Conservation (phyloP, 805 yeast genomes). For the Blastobotrys peoriensis region DNA sequence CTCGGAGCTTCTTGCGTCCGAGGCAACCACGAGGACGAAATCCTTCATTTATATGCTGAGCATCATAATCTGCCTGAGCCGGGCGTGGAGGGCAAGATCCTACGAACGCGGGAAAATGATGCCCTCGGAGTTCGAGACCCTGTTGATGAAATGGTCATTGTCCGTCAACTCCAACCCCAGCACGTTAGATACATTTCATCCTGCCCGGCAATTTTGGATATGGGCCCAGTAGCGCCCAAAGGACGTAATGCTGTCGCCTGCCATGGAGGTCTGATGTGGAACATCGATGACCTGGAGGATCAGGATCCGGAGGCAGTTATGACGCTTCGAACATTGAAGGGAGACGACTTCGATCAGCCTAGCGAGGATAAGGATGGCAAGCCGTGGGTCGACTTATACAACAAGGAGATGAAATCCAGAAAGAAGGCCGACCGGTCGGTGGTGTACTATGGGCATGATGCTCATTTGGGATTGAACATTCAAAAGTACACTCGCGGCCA, state of each 20-base stretch:
- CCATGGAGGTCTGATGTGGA: constrained; percentile 80
- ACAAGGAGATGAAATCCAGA: constrained; percentile 34
- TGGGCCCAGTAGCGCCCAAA: constrained; percentile 49
- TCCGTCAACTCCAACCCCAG: constrained; percentile 48
- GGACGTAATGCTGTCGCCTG: constrained; percentile 51
- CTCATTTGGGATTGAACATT: constrained; percentile 64
- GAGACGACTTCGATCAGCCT: constrained; percentile 55
- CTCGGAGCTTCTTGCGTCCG: constrained; percentile 64
- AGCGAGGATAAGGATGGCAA: constrained; percentile 42
- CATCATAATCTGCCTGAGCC: constrained; percentile 43
- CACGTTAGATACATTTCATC: constrained; percentile 56
- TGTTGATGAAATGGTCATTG: constrained; percentile 31
- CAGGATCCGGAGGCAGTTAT: constrained; percentile 60
- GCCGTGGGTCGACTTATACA: constrained; percentile 58
- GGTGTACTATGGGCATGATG: constrained; percentile 87
- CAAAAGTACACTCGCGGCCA: constrained; percentile 68
- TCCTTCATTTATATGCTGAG: constrained; percentile 57
- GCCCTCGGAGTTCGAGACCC: not conserved
- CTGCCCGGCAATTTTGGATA: constrained; percentile 56
- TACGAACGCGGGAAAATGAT: constrained; percentile 6
- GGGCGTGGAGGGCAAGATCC: constrained; percentile 14
- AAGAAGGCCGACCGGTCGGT: constrained; percentile 27
- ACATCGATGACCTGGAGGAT: constrained; percentile 41
- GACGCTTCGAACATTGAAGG: constrained; percentile 63
- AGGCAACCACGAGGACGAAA: constrained; percentile 83